Evolutionary conservation across 2,329 filamentous ascomycete genomes (phyloP).

Genomic region (Trichophaea hybrida): DNA sequence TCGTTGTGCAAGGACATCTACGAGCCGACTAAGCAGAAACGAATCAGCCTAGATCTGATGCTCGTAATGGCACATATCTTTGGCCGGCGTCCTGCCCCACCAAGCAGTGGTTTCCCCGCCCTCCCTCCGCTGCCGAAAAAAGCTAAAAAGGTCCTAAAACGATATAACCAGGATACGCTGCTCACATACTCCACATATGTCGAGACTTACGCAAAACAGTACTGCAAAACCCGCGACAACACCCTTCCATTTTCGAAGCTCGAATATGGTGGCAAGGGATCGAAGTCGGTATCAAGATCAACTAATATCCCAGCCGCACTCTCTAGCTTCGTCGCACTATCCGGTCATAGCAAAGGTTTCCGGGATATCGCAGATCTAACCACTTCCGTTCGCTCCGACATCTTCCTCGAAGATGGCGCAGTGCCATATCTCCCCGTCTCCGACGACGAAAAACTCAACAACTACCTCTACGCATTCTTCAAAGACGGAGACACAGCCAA

Average conservation of each 20-base stretch:
- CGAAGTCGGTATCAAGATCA: constrained; percentile 10
- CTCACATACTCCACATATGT: constrained; percentile 55
- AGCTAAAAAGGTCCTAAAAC: constrained; percentile 42
- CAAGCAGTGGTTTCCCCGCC: constrained; percentile 31
- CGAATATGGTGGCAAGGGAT: constrained; percentile 29
- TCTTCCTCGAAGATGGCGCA: constrained; percentile 61
- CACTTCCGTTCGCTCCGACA: constrained; percentile 46
- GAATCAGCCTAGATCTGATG: constrained; percentile 46
- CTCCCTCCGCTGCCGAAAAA: constrained; percentile 47
- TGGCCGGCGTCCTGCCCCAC: constrained; percentile 41
- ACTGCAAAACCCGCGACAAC: constrained; percentile 41
- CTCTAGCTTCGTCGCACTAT: constrained; percentile 58
- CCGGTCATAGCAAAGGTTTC: constrained; percentile 52
- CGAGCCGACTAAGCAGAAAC: constrained; percentile 32
- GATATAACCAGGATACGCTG: constrained; percentile 52
- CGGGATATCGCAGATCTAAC: constrained; percentile 54
- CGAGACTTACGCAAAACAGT: constrained; percentile 51
- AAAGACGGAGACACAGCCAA: constrained; percentile 52
- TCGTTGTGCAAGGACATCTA: constrained; percentile 41
- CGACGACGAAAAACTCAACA: constrained; percentile 44
- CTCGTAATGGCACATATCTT: constrained; percentile 59
- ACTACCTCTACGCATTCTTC: constrained; percentile 63
- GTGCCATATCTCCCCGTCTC: constrained; percentile 53
- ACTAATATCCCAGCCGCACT: constrained; percentile 29
- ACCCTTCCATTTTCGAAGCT: constrained; percentile 45